Conservation (phyloP, 257 asterid species). For the Anisodus acutangulus region DNA sequence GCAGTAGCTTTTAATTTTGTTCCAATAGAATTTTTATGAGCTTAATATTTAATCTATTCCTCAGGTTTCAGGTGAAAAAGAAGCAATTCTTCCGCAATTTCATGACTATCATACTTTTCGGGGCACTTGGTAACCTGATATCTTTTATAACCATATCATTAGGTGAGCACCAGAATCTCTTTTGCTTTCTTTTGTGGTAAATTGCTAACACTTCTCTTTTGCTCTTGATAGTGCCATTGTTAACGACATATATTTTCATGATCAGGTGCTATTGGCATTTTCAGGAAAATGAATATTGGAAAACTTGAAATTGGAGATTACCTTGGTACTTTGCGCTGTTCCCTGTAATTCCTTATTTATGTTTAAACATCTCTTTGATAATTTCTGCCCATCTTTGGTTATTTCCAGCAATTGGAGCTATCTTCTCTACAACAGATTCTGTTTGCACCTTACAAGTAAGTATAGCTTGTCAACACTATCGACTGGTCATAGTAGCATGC, state of each 20-base stretch:
- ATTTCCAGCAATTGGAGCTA: constrained; percentile 87
- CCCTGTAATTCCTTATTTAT: background rate
- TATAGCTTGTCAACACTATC: background rate
- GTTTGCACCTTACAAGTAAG: constrained; percentile 95
- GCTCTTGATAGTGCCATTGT: background rate
- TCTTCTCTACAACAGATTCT: constrained; percentile 95
- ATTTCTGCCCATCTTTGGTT: constrained; percentile 26
- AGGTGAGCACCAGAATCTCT: constrained; percentile 51
- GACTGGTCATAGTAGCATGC: background rate
- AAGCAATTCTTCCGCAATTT: constrained; percentile 97
- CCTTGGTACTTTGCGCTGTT: constrained; percentile 58
- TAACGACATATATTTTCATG: background rate
- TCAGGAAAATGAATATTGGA: constrained; percentile 64
- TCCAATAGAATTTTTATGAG: background rate
- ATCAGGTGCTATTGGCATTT: constrained; percentile 73
- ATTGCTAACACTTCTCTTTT: background rate
- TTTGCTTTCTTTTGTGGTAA: background rate
- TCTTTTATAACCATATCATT: constrained; percentile 79
- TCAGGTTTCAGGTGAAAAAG: constrained; percentile 98
- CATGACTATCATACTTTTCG: constrained; percentile 82
- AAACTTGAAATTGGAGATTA: constrained; percentile 77
- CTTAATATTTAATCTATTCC: background rate
- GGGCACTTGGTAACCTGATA: constrained; percentile 91
- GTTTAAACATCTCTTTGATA: background rate
- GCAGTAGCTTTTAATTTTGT: no score